A percentile compares a stretch with the other conserved stretches of the same genome.
Conservation (phyloP, 257 asterid species). For the Plantago ovata region DNA sequence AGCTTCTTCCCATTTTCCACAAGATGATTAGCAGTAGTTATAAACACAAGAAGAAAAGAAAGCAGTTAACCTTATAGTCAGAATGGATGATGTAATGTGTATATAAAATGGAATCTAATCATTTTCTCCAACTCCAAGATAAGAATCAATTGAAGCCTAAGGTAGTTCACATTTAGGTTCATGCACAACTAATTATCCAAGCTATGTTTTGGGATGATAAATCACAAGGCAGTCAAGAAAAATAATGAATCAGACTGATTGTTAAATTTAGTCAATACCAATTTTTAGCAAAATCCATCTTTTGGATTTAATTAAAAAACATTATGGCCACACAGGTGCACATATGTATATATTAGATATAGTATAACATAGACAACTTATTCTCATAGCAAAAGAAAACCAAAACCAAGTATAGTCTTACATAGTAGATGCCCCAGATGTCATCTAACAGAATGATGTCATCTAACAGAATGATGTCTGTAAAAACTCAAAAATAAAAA, state of each 20-base stretch:
- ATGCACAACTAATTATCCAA: too few species aligned
- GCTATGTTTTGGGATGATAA: too few species aligned
- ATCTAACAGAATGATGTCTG: too few species aligned
- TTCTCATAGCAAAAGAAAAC: not conserved
- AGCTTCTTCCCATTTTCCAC: constrained; percentile 86
- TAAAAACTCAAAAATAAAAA: not conserved
- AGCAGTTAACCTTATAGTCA: constrained; percentile 77
- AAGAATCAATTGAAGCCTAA: too few species aligned
- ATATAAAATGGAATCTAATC: not conserved
- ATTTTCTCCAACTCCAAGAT: too few species aligned
- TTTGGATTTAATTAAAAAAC: too few species aligned
- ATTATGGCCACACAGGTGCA: too few species aligned
- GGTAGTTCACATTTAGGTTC: too few species aligned
- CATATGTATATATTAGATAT: not conserved
- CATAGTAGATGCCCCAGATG: not conserved
- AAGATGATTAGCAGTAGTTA: constrained; percentile 54
- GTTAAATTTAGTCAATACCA: too few species aligned
- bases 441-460: not conserved
- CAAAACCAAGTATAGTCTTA: not conserved
- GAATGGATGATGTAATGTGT: constrained; percentile 51
- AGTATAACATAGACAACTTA: not conserved
- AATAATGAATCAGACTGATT: too few species aligned
- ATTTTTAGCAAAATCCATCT: too few species aligned
- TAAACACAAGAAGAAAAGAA: constrained; percentile 56
- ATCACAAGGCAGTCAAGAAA: too few species aligned